A percentile compares a stretch with the other conserved stretches of the same genome.
Evolutionary conservation across 73 alveolate species (phyloP).

Genomic region (Paraurostyla sp.): DNA sequence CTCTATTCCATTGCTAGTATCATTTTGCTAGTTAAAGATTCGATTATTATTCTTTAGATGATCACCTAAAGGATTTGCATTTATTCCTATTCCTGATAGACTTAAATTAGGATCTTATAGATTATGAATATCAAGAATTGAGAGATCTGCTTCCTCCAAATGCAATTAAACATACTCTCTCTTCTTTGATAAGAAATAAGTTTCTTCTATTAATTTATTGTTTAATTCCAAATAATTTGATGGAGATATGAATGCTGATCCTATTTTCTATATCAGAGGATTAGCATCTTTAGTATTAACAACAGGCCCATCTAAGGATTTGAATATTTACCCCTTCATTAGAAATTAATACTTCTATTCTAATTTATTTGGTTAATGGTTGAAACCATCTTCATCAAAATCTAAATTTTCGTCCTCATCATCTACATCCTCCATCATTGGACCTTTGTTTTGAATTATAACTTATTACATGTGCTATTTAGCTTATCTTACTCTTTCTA

Average conservation of each 20-base stretch:
- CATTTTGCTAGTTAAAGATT: too few relatives aligned
- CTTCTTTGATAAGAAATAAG: conserved; percentile 15
- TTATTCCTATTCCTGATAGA: background rate
- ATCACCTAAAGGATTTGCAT: background rate
- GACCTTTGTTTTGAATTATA: background rate
- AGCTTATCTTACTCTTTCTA: conserved; percentile 1
- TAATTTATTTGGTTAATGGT: background rate
- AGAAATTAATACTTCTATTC: conserved; percentile 9
- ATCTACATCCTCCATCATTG: too few relatives aligned
- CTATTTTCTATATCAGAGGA: background rate
- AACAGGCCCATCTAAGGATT: conserved; percentile 15
- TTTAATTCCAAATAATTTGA: conserved; percentile 16
- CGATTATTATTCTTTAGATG: too few relatives aligned
- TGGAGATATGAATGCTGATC: background rate
- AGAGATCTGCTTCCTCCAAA: conserved; percentile 46
- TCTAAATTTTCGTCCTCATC: too few relatives aligned
- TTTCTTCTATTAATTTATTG: conserved; percentile 36
- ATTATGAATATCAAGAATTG: conserved; percentile 22
- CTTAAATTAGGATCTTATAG: background rate
- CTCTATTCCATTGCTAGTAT: conserved; percentile 3
- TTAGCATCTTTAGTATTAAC: background rate
- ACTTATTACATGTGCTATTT: background rate
- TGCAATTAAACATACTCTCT: conserved; percentile 51
- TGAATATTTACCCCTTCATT: conserved; percentile 15
- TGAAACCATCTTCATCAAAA: background rate